Conservation (phyloP, 2,329 filamentous ascomycete species). For the Alternaria sp. region DNA sequence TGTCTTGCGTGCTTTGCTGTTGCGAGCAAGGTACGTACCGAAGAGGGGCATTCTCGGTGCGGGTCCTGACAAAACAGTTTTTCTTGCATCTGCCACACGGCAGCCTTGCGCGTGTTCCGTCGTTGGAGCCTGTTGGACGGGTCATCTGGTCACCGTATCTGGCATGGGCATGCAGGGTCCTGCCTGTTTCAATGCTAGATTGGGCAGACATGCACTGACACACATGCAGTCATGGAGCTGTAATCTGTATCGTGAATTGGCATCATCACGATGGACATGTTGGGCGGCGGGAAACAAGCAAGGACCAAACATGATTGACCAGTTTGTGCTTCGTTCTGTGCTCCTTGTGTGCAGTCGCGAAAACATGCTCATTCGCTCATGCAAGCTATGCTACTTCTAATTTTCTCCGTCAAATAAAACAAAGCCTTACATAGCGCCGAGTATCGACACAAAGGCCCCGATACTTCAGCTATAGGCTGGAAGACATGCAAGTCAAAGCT, state of each 20-base stretch:
- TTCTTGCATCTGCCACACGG: constrained; percentile 4
- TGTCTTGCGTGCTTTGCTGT: constrained; percentile 1
- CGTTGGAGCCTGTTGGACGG: constrained; percentile 1
- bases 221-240: constrained; percentile 5
- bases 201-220: constrained; percentile 7
- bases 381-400: constrained; percentile 4
- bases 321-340: neutral
- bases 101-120: constrained; percentile 6
- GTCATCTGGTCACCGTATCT: constrained; percentile 9
- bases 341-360: neutral
- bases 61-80: constrained; percentile 4
- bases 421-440: constrained; percentile 11
- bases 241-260: neutral
- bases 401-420: constrained; percentile 3
- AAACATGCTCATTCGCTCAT: neutral
- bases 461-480: constrained; percentile 10
- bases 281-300: neutral
- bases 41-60: constrained; percentile 1
- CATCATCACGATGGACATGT: neutral
- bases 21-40: neutral
- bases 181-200: constrained; percentile 10
- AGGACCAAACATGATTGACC: neutral
- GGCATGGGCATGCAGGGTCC: constrained; percentile 8
- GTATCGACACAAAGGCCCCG: neutral
- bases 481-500: neutral